These are phyloP conservation scores for Hibiscus tridactylites DNA, from an alignment of 345 rosid genomes.

Conservation along the genomic window DNA sequence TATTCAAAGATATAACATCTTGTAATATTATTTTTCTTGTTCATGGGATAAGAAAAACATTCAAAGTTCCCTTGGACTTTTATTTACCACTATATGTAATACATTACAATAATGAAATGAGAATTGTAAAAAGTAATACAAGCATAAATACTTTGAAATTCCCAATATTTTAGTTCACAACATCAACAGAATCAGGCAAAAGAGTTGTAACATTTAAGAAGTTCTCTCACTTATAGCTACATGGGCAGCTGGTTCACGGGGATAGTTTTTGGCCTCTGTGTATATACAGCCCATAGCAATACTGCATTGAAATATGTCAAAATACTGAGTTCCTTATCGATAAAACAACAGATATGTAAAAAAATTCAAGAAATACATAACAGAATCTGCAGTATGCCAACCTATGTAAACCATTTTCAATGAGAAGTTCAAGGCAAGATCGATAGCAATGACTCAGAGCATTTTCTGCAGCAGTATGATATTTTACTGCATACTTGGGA, in stretches of 20 bases:
- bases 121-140: background rate
- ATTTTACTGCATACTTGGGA: constrained; percentile 91
- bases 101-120: background rate
- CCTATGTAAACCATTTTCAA: constrained; percentile 81
- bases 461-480: constrained; percentile 97
- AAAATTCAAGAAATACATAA: background rate
- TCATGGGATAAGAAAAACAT: background rate
- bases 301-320: constrained; percentile 38
- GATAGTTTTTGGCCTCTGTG: constrained; percentile 86
- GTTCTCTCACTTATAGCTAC: constrained; percentile 81
- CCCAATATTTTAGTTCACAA: background rate
- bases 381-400: constrained; percentile 24
- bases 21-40: background rate
- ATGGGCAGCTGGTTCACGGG: constrained; percentile 97
- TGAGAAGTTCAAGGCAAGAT: constrained; percentile 86
- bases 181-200: background rate
- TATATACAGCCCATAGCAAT: constrained; percentile 91
- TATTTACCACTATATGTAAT: background rate
- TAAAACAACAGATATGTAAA: background rate
- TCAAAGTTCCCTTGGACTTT: background rate
- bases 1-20: background rate
- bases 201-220: background rate
- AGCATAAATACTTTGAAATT: background rate
- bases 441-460: constrained; percentile 97
- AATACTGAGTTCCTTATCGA: constrained; percentile 19